Evolutionary conservation across 371 early-diverging fungal species (phyloP).

Genomic region (Actinomortierella ambigua): DNA sequence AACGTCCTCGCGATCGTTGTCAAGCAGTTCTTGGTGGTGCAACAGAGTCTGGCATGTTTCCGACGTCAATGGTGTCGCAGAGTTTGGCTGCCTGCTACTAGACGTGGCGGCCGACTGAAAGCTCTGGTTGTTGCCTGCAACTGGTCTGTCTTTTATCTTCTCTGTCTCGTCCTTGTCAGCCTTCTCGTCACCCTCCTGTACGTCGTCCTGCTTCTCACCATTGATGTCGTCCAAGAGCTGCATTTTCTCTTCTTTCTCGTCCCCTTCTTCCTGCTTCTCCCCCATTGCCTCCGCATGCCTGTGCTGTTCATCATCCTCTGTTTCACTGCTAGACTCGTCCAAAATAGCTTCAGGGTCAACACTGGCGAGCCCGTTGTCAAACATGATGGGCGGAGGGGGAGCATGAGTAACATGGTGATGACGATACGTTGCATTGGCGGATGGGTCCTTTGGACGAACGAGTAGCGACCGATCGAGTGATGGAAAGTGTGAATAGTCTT

Average conservation of each 20-base stretch:
- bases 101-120: too few species aligned
- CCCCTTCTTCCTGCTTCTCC: constrained; percentile 28
- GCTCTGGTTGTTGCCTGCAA: too few species aligned
- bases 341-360: not conserved
- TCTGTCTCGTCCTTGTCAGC: constrained; percentile 20
- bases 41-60: not conserved
- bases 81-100: too few species aligned
- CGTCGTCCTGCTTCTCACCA: constrained; percentile 22
- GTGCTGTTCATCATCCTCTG: constrained; percentile 11
- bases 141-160: not conserved
- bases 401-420: constrained; percentile 10
- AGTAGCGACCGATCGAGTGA: constrained; percentile 27
- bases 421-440: constrained; percentile 1
- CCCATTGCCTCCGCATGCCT: not conserved
- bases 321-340: constrained; percentile 8
- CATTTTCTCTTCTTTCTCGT: constrained; percentile 22
- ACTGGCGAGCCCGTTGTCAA: constrained; percentile 5
- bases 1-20: not conserved
- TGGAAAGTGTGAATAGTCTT: constrained; percentile 38
- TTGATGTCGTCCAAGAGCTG: constrained; percentile 31
- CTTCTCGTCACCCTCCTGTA: constrained; percentile 15
- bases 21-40: constrained; percentile 2
- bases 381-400: constrained; percentile 1
- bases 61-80: not conserved
- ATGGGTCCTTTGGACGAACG: constrained; percentile 2